A percentile compares a stretch with the other conserved stretches of the same genome.
Conservation (phyloP, 441 rosid genomes). For the Biscutella laevigata region DNA sequence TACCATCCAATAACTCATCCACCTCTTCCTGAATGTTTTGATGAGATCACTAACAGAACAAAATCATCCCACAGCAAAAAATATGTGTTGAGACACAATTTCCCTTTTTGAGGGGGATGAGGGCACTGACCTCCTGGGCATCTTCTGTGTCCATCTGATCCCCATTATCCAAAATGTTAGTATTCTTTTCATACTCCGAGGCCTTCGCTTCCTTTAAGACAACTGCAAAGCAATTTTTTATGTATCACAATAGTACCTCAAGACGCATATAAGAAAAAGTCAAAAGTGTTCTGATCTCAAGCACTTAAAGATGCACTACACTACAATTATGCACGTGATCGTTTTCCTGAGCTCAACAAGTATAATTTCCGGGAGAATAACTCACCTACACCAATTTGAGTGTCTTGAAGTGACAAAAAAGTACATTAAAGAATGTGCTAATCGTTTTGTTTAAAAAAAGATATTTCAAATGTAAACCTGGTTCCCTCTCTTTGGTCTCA, state of each 20-base stretch:
- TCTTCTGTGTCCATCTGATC: constrained; percentile 39
- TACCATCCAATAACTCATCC: constrained; percentile 35
- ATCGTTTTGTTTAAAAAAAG: not conserved
- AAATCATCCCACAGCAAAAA: constrained; percentile 25
- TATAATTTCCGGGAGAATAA: not conserved
- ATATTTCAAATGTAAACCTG: constrained; percentile 34
- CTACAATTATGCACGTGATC: not conserved
- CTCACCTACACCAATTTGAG: not conserved
- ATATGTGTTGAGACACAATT: constrained; percentile 12
- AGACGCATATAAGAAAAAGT: constrained; percentile 6
- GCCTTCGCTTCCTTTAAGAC: constrained; percentile 33
- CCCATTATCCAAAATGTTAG: constrained; percentile 39
- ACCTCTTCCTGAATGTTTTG: constrained; percentile 40
- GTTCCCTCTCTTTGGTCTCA: constrained; percentile 31
- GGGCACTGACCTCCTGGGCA: constrained; percentile 47
- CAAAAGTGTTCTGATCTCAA: not conserved
- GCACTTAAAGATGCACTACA: not conserved
- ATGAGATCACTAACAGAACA: constrained; percentile 27
- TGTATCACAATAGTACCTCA: constrained; percentile 22
- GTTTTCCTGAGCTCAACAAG: not conserved
- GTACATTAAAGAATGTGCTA: not conserved
- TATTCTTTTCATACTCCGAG: constrained; percentile 33
- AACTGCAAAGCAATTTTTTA: constrained; percentile 32
- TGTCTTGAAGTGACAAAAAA: constrained; percentile 12
- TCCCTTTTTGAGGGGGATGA: constrained; percentile 7